Conservation (phyloP, 2,329 filamentous ascomycete species). For the Venturia pyrina region DNA sequence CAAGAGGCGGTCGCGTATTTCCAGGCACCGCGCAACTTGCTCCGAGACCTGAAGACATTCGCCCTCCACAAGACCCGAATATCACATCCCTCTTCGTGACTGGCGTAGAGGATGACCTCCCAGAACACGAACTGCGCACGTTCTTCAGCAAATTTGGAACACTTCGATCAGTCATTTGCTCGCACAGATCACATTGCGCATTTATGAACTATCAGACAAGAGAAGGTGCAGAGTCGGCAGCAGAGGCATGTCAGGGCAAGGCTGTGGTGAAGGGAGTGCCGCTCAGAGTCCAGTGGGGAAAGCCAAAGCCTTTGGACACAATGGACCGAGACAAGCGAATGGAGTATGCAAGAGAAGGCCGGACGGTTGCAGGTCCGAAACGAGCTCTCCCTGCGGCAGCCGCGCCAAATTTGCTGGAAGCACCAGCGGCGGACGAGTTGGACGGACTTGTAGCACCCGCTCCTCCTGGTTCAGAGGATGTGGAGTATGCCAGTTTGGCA, state of each 20-base stretch:
- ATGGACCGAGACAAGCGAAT: constrained; percentile 80
- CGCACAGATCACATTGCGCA: constrained; percentile 92
- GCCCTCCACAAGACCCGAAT: constrained; percentile 71
- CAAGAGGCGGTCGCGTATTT: constrained; percentile 41
- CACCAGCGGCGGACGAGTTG: constrained; percentile 34
- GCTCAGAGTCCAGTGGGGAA: constrained; percentile 81
- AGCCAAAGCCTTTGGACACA: constrained; percentile 81
- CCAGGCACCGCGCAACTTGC: constrained; percentile 64
- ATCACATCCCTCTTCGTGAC: constrained; percentile 93
- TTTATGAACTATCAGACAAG: constrained; percentile 91
- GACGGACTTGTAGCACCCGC: constrained; percentile 45
- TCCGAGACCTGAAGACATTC: constrained; percentile 73
- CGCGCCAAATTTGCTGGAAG: constrained; percentile 29
- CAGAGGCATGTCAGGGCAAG: constrained; percentile 73
- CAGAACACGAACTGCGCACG: constrained; percentile 80
- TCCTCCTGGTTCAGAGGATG: constrained; percentile 68
- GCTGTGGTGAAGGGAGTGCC: constrained; percentile 88
- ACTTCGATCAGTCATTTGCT: constrained; percentile 87
- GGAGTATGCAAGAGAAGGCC: constrained; percentile 70
- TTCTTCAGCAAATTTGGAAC: constrained; percentile 86
- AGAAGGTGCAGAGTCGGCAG: constrained; percentile 75
- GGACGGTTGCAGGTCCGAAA: constrained; percentile 31
- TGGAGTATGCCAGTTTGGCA: constrained; percentile 75
- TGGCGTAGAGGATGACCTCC: constrained; percentile 90
- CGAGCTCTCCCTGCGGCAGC: constrained; percentile 10